Evolutionary conservation across 768 basidiomycete species (phyloP).

Genomic region (Lactifluus hygrophoroides): DNA sequence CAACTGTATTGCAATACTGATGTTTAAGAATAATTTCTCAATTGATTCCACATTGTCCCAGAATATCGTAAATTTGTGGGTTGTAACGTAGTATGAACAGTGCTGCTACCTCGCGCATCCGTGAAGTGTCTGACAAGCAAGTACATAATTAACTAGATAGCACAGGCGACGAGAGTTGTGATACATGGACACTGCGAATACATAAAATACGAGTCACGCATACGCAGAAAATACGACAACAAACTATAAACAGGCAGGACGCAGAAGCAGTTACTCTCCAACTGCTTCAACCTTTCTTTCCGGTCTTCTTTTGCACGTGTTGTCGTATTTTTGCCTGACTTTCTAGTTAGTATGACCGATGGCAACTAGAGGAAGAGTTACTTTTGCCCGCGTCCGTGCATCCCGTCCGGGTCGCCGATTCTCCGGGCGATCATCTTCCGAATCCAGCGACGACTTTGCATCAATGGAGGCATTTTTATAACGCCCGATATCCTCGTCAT

Average conservation of each 20-base stretch:
- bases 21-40: neutral
- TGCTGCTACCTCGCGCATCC: neutral
- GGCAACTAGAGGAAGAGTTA: neutral
- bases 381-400: conserved; percentile 30
- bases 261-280: neutral
- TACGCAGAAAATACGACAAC: conserved; percentile 7
- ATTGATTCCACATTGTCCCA: no score
- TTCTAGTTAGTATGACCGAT: neutral
- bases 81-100: no score
- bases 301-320: conserved; percentile 22
- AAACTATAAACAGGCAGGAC: neutral
- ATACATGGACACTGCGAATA: neutral
- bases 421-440: conserved; percentile 19
- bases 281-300: conserved; percentile 2
- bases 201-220: neutral
- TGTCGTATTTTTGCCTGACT: conserved; percentile 26
- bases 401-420: conserved; percentile 25
- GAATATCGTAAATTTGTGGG: no score
- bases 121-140: neutral
- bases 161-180: neutral
- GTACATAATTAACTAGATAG: neutral
- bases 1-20: no score
- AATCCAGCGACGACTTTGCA: conserved; percentile 12
- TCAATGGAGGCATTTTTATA: neutral
- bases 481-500: conserved; percentile 19